Base-by-base conservation (phyloP, 768 basidiomycete species). In the Trametopsis cervina region DNA sequence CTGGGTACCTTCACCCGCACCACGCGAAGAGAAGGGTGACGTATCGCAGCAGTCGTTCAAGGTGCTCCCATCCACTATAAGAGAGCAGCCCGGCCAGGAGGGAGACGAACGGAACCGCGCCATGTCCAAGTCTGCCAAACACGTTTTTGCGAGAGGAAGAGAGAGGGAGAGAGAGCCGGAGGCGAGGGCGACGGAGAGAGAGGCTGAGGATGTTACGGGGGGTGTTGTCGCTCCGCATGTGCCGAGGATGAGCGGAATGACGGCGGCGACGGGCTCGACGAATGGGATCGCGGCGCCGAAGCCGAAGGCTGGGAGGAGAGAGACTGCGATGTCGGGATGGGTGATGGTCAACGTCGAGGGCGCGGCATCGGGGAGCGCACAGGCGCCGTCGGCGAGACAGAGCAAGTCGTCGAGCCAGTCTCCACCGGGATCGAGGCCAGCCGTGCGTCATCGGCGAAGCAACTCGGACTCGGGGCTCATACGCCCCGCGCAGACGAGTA, bases 1-100 rank as follows among this genome's bases (percentile, higher is more conserved):
- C 36, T 81, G 79, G 81, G 71, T 75, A 37, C 63, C 69, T 21
- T 69, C 72, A 21, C 15, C 74, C 75, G n/a, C 73, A 76, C 27
- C 72, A 76, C 27, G 80, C 80, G 58, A 70, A 45, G 35, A 50
- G 23, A 51, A 37, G 24, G 47, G 54, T 59, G 59, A 60, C 56
- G 58, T 58, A 49, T 41, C 41, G 38, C 40, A 39, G 53, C 49
- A 17, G 39, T 39, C 11, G 29, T 38, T 25, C 26, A 57, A 20
- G 18, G 25, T 53, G 54, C 45, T 57, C 25, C 55, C 58, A 38
- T 57, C 60, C 13, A 60, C 57, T 27, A 60, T 58, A 41, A 50
- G 26, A 24, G 58, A 58, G 36, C 55, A 55, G 4, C 58, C 55
- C 29, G 56, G 54, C 51, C 51, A 58, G 44, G 60, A 58, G 36